Conservation (phyloP, 371 early-diverging fungal genomes). For the Batkoa obscura region DNA sequence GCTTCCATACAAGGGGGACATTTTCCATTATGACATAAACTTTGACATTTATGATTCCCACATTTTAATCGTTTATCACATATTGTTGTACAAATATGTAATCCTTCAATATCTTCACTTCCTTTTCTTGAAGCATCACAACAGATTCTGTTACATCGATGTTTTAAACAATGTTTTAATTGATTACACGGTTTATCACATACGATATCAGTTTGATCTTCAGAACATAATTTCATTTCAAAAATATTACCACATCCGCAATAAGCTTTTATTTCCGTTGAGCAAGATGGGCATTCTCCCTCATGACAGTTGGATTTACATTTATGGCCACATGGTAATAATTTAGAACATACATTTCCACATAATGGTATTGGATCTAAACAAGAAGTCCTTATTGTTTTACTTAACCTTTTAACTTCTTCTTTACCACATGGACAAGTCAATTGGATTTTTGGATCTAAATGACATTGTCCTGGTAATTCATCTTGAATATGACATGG, state of each 20-base stretch:
- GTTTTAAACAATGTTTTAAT: conserved; percentile 41
- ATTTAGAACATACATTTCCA: conserved; percentile 34
- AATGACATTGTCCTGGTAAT: conserved; percentile 38
- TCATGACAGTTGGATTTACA: conserved; percentile 55
- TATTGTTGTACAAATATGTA: conserved; percentile 29
- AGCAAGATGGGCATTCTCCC: conserved; percentile 52
- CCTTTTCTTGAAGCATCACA: conserved; percentile 26
- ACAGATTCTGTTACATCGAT: conserved; percentile 30
- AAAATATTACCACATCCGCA: conserved; percentile 42
- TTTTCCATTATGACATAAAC: conserved; percentile 48
- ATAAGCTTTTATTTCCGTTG: conserved; percentile 18
- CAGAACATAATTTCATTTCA: not conserved
- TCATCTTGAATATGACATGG: conserved; percentile 42
- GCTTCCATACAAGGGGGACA: conserved; percentile 31
- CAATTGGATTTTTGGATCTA: conserved; percentile 33
- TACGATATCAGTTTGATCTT: conserved; percentile 6
- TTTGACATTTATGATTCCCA: conserved; percentile 44
- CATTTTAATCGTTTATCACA: conserved; percentile 42
- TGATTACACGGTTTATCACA: conserved; percentile 42
- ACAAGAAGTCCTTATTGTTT: conserved; percentile 32
- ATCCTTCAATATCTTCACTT: not conserved
- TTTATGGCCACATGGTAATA: conserved; percentile 44
- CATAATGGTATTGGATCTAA: conserved; percentile 66
- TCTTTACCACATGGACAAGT: conserved; percentile 75
- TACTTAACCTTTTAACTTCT: conserved; percentile 14